Percentiles rank a stretch among this genome's conserved stretches.
phyloP scores from a whole-genome alignment of 2,329 filamentous ascomycete genomes.

The Fusarium verrucosum region DNA sequence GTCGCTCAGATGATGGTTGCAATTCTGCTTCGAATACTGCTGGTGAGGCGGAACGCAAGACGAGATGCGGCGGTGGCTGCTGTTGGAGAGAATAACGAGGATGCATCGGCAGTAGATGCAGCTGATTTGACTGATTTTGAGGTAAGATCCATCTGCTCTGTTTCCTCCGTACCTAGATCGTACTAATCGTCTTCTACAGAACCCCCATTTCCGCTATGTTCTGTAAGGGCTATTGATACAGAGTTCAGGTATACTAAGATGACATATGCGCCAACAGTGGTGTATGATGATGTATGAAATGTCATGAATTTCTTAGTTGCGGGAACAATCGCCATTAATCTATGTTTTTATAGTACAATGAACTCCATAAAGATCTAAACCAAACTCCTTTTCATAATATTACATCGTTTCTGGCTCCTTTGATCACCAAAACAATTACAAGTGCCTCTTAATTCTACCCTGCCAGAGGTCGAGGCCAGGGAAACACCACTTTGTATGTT shows the following conservation, averaged over 20 bases:
- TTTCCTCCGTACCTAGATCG: fast-evolving
- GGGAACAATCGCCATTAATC: background rate
- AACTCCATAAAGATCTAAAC: background rate
- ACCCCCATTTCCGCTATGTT: constrained; percentile 33
- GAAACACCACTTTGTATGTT: constrained; percentile 33
- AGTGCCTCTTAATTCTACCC: no score
- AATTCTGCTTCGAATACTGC: constrained; percentile 12
- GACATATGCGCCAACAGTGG: no score
- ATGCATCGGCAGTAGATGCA: constrained; percentile 2
- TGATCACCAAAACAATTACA: no score
- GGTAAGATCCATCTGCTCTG: background rate
- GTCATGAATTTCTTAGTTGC: no score
- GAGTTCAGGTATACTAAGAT: background rate
- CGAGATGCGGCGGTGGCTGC: constrained; percentile 17
- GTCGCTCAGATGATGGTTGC: constrained; percentile 34
- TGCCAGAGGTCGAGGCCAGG: constrained; percentile 26
- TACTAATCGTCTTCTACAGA: constrained; percentile 1
- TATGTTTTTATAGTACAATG: background rate
- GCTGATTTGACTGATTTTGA: constrained; percentile 39
- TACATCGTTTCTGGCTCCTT: background rate
- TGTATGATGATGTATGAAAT: no score
- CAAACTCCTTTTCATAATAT: fast-evolving
- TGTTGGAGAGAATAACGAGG: background rate
- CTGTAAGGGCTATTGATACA: background rate
- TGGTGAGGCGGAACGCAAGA: constrained; percentile 22